Evolutionary conservation across 2,329 filamentous ascomycete genomes (phyloP).

Genomic region (Aspergillus quadricinctus): DNA sequence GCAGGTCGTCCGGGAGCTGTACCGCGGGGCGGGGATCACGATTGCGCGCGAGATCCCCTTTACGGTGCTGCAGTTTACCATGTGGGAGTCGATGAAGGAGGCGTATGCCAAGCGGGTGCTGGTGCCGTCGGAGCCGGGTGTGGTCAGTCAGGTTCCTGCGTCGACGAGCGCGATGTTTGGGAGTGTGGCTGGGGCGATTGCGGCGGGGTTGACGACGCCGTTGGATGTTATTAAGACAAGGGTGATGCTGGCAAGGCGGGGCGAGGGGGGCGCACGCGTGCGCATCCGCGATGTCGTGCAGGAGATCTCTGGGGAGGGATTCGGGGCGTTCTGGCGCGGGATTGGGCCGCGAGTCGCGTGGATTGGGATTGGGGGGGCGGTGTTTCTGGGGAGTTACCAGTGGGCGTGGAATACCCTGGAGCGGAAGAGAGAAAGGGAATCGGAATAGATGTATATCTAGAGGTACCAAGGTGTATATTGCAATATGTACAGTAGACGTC

Average conservation of each 20-base stretch:
- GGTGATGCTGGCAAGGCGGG: conserved; percentile 79
- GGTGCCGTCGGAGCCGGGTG: not conserved
- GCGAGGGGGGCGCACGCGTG: conserved; percentile 39
- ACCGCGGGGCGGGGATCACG: conserved; percentile 87
- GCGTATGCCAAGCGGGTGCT: conserved; percentile 35
- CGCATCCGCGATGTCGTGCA: conserved; percentile 52
- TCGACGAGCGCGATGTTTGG: conserved; percentile 81
- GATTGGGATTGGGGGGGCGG: conserved; percentile 91
- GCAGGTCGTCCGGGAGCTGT: conserved; percentile 76
- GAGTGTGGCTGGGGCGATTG: conserved; percentile 75
- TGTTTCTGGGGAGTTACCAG: conserved; percentile 92
- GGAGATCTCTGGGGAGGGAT: conserved; percentile 55
- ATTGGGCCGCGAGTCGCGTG: conserved; percentile 80
- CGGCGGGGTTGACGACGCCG: conserved; percentile 84
- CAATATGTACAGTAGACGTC: not conserved
- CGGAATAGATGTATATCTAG: conserved; percentile 2
- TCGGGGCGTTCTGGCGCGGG: conserved; percentile 44
- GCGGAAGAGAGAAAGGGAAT: conserved; percentile 25
- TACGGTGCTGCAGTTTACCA: conserved; percentile 92
- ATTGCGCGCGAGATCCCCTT: conserved; percentile 96
- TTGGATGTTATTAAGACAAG: conserved; percentile 95
- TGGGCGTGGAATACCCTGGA: conserved; percentile 74
- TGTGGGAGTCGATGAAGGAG: conserved; percentile 89
- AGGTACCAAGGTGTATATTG: not conserved
- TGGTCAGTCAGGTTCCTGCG: conserved; percentile 55